Evolutionary conservation across 139 green algal species (phyloP).

Genomic region (Microglena sp.): DNA sequence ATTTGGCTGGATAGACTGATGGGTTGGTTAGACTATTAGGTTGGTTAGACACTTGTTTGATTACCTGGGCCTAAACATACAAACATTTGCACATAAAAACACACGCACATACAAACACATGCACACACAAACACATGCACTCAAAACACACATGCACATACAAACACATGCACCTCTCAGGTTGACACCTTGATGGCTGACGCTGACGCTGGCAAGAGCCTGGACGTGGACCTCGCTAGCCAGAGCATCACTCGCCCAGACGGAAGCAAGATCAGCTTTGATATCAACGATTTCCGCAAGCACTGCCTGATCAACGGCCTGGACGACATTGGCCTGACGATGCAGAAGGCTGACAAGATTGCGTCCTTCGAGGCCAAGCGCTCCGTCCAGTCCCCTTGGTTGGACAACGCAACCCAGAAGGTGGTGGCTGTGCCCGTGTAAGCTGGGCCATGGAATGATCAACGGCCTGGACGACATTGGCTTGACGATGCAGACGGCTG

Average conservation of each 20-base stretch:
- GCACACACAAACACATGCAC: too few species aligned
- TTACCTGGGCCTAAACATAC: too few species aligned
- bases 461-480: conserved; percentile 44
- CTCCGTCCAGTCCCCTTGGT: conserved; percentile 15
- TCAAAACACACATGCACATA: too few species aligned
- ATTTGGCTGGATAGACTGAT: too few species aligned
- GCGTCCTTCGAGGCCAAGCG: conserved; percentile 19
- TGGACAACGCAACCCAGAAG: conserved; percentile 16
- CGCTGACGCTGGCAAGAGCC: conserved; percentile 12
- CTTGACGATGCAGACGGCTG: conserved; percentile 29
- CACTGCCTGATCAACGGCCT: conserved; percentile 41
- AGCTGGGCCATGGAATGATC: too few species aligned
- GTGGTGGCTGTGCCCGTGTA: neutral
- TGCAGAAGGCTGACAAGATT: conserved; percentile 32
- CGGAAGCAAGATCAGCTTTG: conserved; percentile 25
- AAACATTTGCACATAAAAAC: too few species aligned
- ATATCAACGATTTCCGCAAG: conserved; percentile 37
- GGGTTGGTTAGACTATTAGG: too few species aligned
- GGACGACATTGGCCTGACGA: conserved; percentile 39
- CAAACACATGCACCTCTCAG: too few species aligned
- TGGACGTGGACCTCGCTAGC: conserved; percentile 26
- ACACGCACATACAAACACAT: too few species aligned
- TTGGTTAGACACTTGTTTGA: too few species aligned
- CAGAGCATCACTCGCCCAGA: conserved; percentile 22
- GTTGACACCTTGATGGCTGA: conserved; percentile 16